Percentiles rank a stretch among this genome's conserved stretches.
Conservation (phyloP, 2,329 filamentous ascomycete genomes). For the Pseudogymnoascus sp. region DNA sequence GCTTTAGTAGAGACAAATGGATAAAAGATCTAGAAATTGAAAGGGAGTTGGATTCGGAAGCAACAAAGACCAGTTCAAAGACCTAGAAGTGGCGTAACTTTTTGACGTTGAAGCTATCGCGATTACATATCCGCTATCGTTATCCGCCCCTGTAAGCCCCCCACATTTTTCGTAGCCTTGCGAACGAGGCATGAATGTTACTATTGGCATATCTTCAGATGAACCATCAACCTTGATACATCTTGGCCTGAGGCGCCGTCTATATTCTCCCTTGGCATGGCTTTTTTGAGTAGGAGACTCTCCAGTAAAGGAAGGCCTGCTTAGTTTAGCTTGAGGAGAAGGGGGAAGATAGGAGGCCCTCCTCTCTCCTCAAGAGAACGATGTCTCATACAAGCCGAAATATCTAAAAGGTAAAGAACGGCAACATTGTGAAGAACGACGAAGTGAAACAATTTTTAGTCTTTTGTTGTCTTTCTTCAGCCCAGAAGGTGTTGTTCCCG, state of each 20-base stretch:
- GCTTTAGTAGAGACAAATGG: not conserved
- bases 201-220: not conserved
- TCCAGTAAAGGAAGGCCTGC: not conserved
- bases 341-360: not conserved
- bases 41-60: not conserved
- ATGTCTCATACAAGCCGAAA: not conserved
- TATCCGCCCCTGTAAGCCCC: not conserved
- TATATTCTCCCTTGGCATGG: not conserved
- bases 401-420: not conserved
- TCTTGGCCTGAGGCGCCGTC: too few species aligned
- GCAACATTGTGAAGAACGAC: not conserved
- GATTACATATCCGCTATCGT: conserved; percentile 2
- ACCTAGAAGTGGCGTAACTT: not conserved
- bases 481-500: not conserved
- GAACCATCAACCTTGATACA: too few species aligned
- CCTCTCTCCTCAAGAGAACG: not conserved
- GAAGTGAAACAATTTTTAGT: not conserved
- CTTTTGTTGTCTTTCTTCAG: not conserved
- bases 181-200: not conserved
- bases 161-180: not conserved
- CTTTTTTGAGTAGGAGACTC: not conserved
- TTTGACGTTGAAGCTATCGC: not conserved
- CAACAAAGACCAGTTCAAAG: not conserved
- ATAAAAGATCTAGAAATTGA: not conserved
- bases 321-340: not conserved